phyloP scores from a whole-genome alignment of 495 filamentous ascomycete genomes.

The Aspergillus heteromorphus region DNA sequence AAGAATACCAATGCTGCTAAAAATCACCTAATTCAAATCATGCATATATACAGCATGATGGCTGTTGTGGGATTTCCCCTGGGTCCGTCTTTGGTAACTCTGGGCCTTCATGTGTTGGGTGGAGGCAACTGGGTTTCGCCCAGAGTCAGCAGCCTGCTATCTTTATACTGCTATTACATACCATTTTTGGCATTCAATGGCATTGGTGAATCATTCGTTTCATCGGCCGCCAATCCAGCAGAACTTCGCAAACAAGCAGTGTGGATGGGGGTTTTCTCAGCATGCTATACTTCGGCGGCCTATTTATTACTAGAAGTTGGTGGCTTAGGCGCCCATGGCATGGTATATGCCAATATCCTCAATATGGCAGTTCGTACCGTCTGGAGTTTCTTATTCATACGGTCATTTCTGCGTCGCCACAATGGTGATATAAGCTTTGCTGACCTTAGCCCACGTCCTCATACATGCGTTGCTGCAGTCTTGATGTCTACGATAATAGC shows the following conservation, averaged over 20 bases:
- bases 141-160: conserved; percentile 62
- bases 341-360: conserved; percentile 79
- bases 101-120: conserved; percentile 65
- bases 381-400: conserved; percentile 74
- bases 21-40: conserved; percentile 28
- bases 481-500: conserved; percentile 24
- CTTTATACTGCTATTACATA: conserved; percentile 84
- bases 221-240: conserved; percentile 65
- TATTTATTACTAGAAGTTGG: conserved; percentile 63
- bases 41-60: conserved; percentile 51
- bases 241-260: conserved; percentile 69
- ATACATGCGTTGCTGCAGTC: conserved; percentile 29
- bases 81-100: conserved; percentile 66
- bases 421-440: conserved; percentile 24
- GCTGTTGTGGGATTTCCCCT: conserved; percentile 60
- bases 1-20: conserved; percentile 25
- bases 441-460: conserved; percentile 23
- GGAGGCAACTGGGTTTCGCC: conserved; percentile 64
- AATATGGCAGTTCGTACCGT: conserved; percentile 79
- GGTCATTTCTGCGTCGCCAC: conserved; percentile 48
- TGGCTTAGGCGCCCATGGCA: conserved; percentile 64
- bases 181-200: conserved; percentile 90
- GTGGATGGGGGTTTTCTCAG: conserved; percentile 77
- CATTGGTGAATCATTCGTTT: conserved; percentile 86
- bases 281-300: conserved; percentile 64